These are phyloP conservation scores for Rutstroemia sydowiana DNA, from an alignment of 2,329 filamentous ascomycete species.

Conservation along the genomic window DNA sequence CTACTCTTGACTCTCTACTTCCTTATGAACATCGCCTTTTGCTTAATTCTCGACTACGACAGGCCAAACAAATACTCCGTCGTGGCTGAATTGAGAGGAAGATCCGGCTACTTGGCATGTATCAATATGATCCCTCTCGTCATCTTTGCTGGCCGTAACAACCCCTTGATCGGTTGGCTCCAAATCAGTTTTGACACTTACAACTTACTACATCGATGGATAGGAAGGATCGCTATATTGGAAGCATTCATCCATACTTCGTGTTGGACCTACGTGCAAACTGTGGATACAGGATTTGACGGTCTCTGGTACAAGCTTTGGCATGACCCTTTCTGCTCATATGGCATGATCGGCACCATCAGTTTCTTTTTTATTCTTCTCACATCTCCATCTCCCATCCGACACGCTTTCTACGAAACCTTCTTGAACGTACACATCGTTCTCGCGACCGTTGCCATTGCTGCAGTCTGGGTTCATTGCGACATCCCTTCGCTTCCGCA, in stretches of 20 bases:
- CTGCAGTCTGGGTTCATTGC: constrained; percentile 73
- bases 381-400: constrained; percentile 67
- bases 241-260: constrained; percentile 64
- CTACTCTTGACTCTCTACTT: constrained; percentile 51
- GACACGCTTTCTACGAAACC: constrained; percentile 95
- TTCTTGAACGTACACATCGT: constrained; percentile 84
- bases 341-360: constrained; percentile 52
- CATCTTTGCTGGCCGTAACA: constrained; percentile 85
- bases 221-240: constrained; percentile 64
- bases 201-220: constrained; percentile 82
- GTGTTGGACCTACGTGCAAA: constrained; percentile 67
- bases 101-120: constrained; percentile 73
- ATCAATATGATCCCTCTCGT: constrained; percentile 91
- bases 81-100: constrained; percentile 75
- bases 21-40: constrained; percentile 54
- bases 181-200: constrained; percentile 94
- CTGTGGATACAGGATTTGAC: constrained; percentile 55
- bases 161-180: constrained; percentile 75
- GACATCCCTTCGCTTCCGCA: constrained; percentile 57
- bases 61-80: constrained; percentile 54
- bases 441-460: constrained; percentile 59
- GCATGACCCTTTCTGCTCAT: constrained; percentile 56
- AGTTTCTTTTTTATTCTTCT: constrained; percentile 61
- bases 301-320: constrained; percentile 48
- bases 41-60: constrained; percentile 54